Base-by-base conservation (phyloP, 495 filamentous ascomycete species). In the Bathelium albidoporum region DNA sequence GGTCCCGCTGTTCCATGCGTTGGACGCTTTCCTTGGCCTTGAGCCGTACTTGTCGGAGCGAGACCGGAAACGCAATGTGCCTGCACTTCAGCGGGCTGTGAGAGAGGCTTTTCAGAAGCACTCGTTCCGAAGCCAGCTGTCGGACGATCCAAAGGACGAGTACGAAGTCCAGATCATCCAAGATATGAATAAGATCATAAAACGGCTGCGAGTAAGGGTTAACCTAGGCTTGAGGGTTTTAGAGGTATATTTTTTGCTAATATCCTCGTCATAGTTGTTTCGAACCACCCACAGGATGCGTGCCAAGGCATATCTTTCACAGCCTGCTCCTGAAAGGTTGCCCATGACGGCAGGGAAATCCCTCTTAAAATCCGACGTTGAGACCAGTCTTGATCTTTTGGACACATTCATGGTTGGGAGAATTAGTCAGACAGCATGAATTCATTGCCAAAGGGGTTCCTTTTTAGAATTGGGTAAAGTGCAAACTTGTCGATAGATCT, bases 11-110 rank as follows among this genome's bases (percentile, higher is more conserved):
- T 80, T 79, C 65, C 73, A 76, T 52, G 71, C 70, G 0, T 32
- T 79, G 20, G 79, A 81, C 69, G 73, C 72, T 2, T 78, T 78
- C 58, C 65, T 81, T 18, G 77, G 74, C 2, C 32, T 80, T 14
- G 73, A 76, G 41, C 63, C 64, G 2, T 81, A 80, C 49, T 71
- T 79, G 31, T 31, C 55, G 34, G 34, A 32, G 11, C 32, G 10
- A 49, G 36, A 32, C 34, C 34, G 14, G 34, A 39, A 39, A 39
- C 34, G 34, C 14, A 39, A 39, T 39, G 34, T 39, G 34, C 34
- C 34, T 39, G 34, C 34, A 39, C 34, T 39, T 39, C 34, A 39
- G 14, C 34, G 34, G 14, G 34, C 34, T 39, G 34, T 39, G 34
- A 39, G 34, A 39, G 34, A 39, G 34, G 34, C 34, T 39, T 39